phyloP scores from a whole-genome alignment of 2,329 filamentous ascomycete species.

The Botrytis squamosa region DNA sequence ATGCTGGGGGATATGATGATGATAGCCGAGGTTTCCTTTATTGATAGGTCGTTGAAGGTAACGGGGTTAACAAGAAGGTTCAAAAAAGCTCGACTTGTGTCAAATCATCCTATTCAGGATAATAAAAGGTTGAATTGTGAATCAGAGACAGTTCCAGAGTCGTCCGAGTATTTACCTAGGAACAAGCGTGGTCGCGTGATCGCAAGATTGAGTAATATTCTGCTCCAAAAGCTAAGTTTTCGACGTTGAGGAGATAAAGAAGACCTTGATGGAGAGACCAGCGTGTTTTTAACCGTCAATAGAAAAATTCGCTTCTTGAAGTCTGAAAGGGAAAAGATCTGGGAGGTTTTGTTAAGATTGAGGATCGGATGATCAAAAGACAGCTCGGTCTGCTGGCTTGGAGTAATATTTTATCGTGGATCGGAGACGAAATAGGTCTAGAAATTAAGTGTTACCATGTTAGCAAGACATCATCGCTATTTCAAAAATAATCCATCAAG shows the following conservation, averaged over 20 bases:
- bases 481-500: neutral
- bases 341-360: neutral
- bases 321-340: neutral
- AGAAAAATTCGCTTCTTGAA: no score
- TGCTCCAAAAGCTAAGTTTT: neutral
- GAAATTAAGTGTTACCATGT: neutral
- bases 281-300: neutral
- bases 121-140: neutral
- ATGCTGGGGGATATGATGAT: neutral
- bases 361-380: neutral
- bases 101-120: neutral
- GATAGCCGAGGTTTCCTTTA: neutral
- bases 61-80: neutral
- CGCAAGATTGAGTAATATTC: neutral
- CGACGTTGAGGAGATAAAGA: neutral
- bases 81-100: neutral
- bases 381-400: no score
- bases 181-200: neutral
- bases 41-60: fast-evolving
- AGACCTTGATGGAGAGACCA: neutral
- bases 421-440: neutral
- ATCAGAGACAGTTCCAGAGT: neutral
- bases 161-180: neutral
- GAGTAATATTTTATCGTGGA: neutral
- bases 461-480: neutral